phyloP scores from a whole-genome alignment of 768 basidiomycete species.

The Lentinula guzmanii region DNA sequence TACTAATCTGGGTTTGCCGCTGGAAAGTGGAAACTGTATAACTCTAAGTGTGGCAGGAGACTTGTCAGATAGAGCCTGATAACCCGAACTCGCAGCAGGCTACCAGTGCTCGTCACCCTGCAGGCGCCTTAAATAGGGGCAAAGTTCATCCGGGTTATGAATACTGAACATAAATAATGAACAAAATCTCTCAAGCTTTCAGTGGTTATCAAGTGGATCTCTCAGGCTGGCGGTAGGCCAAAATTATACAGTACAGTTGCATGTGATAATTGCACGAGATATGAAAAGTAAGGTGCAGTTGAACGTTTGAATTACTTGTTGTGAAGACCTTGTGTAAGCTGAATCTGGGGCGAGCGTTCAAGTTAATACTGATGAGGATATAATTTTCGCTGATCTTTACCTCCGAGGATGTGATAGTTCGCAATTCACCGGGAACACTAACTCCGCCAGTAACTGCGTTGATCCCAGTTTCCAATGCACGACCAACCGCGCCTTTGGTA shows the following conservation, averaged over 20 bases:
- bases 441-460: constrained; percentile 56
- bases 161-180: no score
- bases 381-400: constrained; percentile 24
- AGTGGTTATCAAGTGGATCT: no score
- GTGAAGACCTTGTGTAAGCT: constrained; percentile 33
- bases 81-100: no score
- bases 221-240: no score
- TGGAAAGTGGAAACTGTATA: background rate
- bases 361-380: background rate
- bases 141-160: no score
- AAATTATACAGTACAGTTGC: no score
- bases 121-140: no score
- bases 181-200: no score
- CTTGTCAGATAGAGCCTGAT: no score
- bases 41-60: no score
- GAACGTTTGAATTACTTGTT: background rate
- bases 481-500: constrained; percentile 51
- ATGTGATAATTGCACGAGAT: no score
- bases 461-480: constrained; percentile 53
- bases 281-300: background rate
- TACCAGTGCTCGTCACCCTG: no score
- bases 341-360: constrained; percentile 27
- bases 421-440: constrained; percentile 68
- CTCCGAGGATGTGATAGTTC: constrained; percentile 70
- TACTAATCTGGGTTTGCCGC: background rate